These are phyloP conservation scores for Mytilinidion resinicola DNA, from an alignment of 495 filamentous ascomycete species.

Conservation along the genomic window DNA sequence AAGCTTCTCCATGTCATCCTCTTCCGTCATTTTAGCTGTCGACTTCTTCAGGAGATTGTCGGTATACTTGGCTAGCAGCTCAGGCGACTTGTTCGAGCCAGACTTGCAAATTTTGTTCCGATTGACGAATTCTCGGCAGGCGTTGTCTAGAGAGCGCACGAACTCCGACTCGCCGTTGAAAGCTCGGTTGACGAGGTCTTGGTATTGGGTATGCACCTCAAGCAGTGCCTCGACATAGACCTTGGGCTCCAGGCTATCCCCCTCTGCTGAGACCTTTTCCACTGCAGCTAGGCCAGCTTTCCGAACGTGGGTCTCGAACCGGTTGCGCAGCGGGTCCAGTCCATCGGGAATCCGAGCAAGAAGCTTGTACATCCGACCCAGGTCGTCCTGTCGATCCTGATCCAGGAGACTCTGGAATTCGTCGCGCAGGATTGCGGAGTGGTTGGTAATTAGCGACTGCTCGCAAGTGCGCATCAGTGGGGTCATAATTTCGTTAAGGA, in stretches of 20 bases:
- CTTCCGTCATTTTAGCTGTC: constrained; percentile 65
- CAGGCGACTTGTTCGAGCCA: constrained; percentile 85
- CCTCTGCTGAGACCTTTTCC: constrained; percentile 82
- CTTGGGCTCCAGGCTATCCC: constrained; percentile 90
- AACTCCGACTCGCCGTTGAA: constrained; percentile 97
- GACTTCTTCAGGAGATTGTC: constrained; percentile 88
- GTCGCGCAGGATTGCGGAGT: constrained; percentile 76
- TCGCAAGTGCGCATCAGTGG: constrained; percentile 83
- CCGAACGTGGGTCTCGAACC: constrained; percentile 88
- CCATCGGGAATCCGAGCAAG: constrained; percentile 88
- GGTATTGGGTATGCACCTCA: constrained; percentile 89
- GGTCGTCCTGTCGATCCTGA: constrained; percentile 88
- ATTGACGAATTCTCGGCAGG: constrained; percentile 96
- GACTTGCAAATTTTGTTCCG: constrained; percentile 91
- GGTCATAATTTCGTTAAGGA: constrained; percentile 80
- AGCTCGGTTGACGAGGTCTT: constrained; percentile 81
- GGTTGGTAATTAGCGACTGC: constrained; percentile 79
- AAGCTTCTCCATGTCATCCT: constrained; percentile 84
- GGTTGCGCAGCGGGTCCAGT: constrained; percentile 77
- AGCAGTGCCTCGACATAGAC: constrained; percentile 92
- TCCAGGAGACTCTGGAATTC: constrained; percentile 96
- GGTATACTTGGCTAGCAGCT: constrained; percentile 92
- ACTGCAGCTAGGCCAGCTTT: constrained; percentile 82
- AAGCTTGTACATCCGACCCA: constrained; percentile 93
- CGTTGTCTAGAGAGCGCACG: constrained; percentile 92